These are phyloP conservation scores for Austroboletus rostrupii DNA, from an alignment of 1,284 basidiomycete species.

Conservation along the genomic window DNA sequence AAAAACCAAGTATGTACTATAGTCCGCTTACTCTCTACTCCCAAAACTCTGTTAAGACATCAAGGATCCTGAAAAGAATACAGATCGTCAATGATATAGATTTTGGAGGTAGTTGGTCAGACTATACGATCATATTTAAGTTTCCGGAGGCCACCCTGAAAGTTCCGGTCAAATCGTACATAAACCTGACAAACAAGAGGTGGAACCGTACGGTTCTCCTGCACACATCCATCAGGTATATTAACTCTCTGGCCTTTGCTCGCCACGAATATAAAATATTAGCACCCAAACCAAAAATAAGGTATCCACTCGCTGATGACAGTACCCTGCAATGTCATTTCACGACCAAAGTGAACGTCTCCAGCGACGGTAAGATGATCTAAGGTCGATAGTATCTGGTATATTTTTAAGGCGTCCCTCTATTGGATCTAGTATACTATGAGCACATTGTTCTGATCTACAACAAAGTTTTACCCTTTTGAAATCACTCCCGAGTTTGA, in stretches of 20 bases:
- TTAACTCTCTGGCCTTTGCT: conserved; percentile 94
- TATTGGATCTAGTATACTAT: conserved; percentile 83
- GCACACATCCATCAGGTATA: conserved; percentile 91
- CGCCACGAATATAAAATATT: conserved; percentile 53
- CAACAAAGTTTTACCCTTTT: conserved; percentile 58
- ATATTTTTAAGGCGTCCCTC: conserved; percentile 98
- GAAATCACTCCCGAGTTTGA: conserved; percentile 94
- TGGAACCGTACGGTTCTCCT: conserved; percentile 76
- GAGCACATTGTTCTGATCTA: no score
- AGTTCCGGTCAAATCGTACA: conserved; percentile 9
- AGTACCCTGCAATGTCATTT: conserved; percentile 84
- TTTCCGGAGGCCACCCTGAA: conserved; percentile 62
- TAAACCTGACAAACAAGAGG: not conserved
- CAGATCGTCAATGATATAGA: conserved; percentile 40
- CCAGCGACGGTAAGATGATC: conserved; percentile 97
- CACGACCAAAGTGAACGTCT: conserved; percentile 94
- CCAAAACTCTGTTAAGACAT: conserved; percentile 88
- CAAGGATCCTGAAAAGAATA: conserved; percentile 95
- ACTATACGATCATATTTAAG: conserved; percentile 61
- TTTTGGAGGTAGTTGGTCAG: not conserved
- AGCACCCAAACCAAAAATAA: not conserved
- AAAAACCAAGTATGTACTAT: not conserved
- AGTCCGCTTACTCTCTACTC: conserved; percentile 29
- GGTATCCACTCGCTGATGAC: conserved; percentile 49
- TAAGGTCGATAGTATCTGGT: conserved; percentile 89